Base-by-base conservation (phyloP, 495 filamentous ascomycete species). In the Symbiotaphrina buchneri region DNA sequence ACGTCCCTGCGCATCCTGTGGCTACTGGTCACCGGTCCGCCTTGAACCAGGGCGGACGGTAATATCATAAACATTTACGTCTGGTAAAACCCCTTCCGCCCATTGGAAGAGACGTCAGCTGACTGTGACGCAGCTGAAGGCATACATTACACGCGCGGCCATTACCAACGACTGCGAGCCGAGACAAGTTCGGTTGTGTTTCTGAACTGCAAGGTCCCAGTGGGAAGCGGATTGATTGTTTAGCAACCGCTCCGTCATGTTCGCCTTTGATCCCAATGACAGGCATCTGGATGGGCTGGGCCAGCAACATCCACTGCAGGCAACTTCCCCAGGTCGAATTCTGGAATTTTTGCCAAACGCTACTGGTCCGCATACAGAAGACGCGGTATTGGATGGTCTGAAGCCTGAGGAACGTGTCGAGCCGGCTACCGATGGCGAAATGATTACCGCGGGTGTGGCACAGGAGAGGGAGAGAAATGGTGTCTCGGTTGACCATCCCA, bases 41-140 rank as follows among this genome's bases (percentile, higher is more conserved):
- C 54, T 49, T 58, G 54, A 58, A 33, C n/a, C 23, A 25, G 43
- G 54, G 52, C 53, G 54, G 54, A 56, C 54, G 54, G 46, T 51
- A 51, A 53, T 40, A 35, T 42, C 18, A 26, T 26, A 16, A 32
- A 30, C 28, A 26, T 31, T n/a, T n/a, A n/a, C n/a, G n/a, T n/a
- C n/a, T n/a, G n/a, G n/a, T n/a, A n/a, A n/a, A n/a, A n/a, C n/a
- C n/a, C n/a, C n/a, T n/a, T n/a, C n/a, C n/a, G n/a, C n/a, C n/a
- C n/a, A n/a, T n/a, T n/a, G n/a, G n/a, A n/a, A n/a, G n/a, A n/a
- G 16, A 18, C 16, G 8, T 16, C 2, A 3, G n/a, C 16, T 34
- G 11, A 20, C 10, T 20, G 1, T 33, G 10, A 11, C 13, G 13
- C 8, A 14, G 13, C 14, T 19, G 32, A 10, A 19, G 39, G 20